phyloP scores from a whole-genome alignment of 129 eudicot genomes.

The Saussurea involucrata region DNA sequence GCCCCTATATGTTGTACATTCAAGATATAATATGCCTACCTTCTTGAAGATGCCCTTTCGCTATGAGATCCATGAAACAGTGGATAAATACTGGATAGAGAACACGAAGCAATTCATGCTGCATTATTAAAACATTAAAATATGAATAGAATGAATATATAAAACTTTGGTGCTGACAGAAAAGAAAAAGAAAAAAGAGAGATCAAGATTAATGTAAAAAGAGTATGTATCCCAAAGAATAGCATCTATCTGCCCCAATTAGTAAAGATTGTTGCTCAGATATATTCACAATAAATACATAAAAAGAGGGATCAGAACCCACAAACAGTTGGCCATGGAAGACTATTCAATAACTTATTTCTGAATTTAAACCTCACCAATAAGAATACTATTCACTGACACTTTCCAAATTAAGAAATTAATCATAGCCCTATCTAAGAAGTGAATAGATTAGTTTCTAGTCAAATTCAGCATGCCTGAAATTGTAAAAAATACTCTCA shows the following conservation, averaged over 20 bases:
- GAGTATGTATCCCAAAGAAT: background rate
- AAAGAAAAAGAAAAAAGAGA: background rate
- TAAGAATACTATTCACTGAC: background rate
- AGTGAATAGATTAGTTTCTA: background rate
- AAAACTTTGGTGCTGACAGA: background rate
- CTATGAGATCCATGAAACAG: conserved; percentile 96
- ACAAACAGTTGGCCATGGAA: background rate
- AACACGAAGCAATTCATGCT: conserved; percentile 93
- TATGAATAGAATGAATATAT: background rate
- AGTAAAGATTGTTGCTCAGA: background rate
- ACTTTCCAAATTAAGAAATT: background rate
- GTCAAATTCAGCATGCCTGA: background rate
- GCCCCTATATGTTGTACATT: conserved; percentile 1
- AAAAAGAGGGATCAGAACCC: background rate
- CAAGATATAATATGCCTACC: conserved; percentile 39
- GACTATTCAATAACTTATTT: background rate
- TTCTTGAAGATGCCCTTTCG: conserved; percentile 92
- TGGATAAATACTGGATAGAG: conserved; percentile 95
- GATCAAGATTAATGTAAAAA: background rate
- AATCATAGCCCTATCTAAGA: background rate
- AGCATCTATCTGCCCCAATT: background rate
- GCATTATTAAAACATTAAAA: conserved; percentile 31
- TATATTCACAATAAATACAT: background rate
- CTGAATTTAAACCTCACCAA: background rate
- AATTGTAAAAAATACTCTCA: background rate